Evolutionary conservation across 768 basidiomycete species (phyloP).

Genomic region (Calocybe gangraenosa): DNA sequence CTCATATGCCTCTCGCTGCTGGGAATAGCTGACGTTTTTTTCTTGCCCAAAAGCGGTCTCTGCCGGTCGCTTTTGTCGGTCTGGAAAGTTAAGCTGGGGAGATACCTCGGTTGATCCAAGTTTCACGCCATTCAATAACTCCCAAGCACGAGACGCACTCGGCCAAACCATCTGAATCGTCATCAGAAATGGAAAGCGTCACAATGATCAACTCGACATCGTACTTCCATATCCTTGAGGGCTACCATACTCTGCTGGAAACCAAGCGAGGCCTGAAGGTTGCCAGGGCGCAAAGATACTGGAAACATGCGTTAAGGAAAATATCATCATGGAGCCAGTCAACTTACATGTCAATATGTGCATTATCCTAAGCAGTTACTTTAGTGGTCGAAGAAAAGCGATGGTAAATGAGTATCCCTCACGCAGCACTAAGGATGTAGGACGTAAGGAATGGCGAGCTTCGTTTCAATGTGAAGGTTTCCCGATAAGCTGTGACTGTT

Average conservation of each 20-base stretch:
- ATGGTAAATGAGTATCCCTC: conserved; percentile 22
- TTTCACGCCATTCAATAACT: conserved; percentile 64
- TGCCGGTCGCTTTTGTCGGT: conserved; percentile 53
- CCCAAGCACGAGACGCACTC: conserved; percentile 61
- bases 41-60: conserved; percentile 63
- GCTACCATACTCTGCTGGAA: conserved; percentile 61
- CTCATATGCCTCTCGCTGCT: conserved; percentile 37
- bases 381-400: too few relatives aligned
- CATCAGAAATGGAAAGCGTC: conserved; percentile 2
- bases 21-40: conserved; percentile 40
- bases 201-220: conserved; percentile 13
- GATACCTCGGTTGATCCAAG: conserved; percentile 42
- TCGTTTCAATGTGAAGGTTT: conserved; percentile 56
- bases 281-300: conserved; percentile 73
- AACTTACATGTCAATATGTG: conserved; percentile 67
- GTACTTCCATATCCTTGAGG: conserved; percentile 65
- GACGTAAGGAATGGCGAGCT: conserved; percentile 65
- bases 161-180: conserved; percentile 56
- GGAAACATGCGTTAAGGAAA: conserved; percentile 10
- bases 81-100: conserved; percentile 32
- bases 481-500: conserved; percentile 55
- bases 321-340: neutral
- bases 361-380: conserved; percentile 56
- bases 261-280: conserved; percentile 64
- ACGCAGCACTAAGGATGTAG: conserved; percentile 72